Percentiles rank a stretch among this genome's conserved stretches.
phyloP scores from a whole-genome alignment of 176 grass and related monocot genomes.

The Musa beccarii region DNA sequence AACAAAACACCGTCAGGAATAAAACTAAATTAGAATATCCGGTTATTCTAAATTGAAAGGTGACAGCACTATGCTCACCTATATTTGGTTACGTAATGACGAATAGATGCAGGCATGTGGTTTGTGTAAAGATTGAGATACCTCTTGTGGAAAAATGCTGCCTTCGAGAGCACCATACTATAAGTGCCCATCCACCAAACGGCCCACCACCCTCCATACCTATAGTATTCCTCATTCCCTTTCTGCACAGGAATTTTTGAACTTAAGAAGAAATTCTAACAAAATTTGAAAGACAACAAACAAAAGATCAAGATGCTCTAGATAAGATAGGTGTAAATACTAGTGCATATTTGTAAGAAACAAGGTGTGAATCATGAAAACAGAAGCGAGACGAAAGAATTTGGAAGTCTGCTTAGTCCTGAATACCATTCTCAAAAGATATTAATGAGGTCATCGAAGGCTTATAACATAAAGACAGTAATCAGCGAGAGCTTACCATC shows the following conservation, averaged over 20 bases:
- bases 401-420: too few species aligned
- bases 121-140: constrained; percentile 77
- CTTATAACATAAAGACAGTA: neutral
- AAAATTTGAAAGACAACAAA: too few species aligned
- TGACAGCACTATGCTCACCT: constrained; percentile 25
- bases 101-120: constrained; percentile 45
- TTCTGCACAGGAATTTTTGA: constrained; percentile 21
- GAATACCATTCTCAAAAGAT: neutral
- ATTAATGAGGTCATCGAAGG: neutral
- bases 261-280: too few species aligned
- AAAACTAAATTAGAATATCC: too few species aligned
- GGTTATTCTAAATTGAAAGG: too few species aligned
- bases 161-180: constrained; percentile 90
- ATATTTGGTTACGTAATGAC: constrained; percentile 56
- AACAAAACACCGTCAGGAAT: neutral
- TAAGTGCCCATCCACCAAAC: constrained; percentile 95
- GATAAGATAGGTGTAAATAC: too few species aligned
- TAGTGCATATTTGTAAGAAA: too few species aligned
- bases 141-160: constrained; percentile 59
- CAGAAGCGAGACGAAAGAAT: too few species aligned
- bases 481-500: constrained; percentile 8
- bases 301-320: too few species aligned
- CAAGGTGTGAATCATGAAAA: too few species aligned
- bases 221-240: constrained; percentile 20
- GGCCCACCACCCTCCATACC: constrained; percentile 86